phyloP scores from a whole-genome alignment of 2,329 filamentous ascomycete genomes.

The Penicillium sp. region DNA sequence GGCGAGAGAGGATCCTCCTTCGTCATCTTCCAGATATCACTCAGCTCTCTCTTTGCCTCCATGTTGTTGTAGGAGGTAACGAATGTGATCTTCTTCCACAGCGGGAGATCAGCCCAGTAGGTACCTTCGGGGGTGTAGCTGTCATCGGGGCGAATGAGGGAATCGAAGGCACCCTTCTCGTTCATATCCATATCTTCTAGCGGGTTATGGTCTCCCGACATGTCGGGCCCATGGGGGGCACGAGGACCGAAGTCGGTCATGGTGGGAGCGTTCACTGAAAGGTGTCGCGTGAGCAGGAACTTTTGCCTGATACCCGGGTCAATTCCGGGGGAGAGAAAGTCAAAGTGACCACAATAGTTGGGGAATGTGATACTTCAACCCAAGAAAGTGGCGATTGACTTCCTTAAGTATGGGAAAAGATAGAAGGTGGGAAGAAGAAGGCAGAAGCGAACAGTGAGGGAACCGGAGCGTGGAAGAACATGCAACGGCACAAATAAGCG shows the following conservation, averaged over 20 bases:
- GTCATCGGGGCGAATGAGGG: slow-evolving; percentile 83
- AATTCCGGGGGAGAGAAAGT: background rate
- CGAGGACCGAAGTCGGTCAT: slow-evolving; percentile 42
- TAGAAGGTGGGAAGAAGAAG: background rate
- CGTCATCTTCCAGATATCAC: slow-evolving; percentile 69
- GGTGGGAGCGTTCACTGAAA: slow-evolving; percentile 5
- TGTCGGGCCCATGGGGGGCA: slow-evolving; percentile 49
- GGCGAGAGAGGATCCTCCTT: slow-evolving; percentile 84
- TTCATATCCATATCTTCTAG: slow-evolving; percentile 53
- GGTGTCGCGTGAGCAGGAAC: slow-evolving; percentile 10
- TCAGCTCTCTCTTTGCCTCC: slow-evolving; percentile 67
- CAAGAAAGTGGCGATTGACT: background rate
- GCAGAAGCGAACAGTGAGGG: background rate
- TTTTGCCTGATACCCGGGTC: slow-evolving; percentile 1
- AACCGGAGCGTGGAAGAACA: background rate
- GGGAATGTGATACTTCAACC: background rate
- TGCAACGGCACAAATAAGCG: background rate
- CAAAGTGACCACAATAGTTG: slow-evolving; percentile 1
- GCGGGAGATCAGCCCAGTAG: slow-evolving; percentile 89
- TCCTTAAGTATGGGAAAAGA: background rate
- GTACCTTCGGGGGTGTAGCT: slow-evolving; percentile 75
- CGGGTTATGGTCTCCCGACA: slow-evolving; percentile 44
- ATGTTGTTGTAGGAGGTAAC: slow-evolving; percentile 68
- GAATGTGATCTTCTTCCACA: slow-evolving; percentile 69
- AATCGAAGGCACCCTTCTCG: slow-evolving; percentile 67